phyloP scores from a whole-genome alignment of 1,284 basidiomycete genomes.

The Psilocybe mexicana region DNA sequence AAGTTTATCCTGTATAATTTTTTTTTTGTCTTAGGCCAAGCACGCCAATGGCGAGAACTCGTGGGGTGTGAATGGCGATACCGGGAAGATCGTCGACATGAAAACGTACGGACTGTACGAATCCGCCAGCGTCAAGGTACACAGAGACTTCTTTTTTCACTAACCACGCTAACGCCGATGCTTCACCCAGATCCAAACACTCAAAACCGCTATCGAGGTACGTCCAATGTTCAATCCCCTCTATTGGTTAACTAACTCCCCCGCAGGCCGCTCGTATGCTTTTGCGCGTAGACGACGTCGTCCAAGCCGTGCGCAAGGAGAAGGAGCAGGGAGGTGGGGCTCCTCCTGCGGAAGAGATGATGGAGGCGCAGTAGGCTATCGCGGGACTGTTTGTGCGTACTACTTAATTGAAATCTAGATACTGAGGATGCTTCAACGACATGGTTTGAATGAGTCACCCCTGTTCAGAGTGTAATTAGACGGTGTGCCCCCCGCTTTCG shows the following conservation, averaged over 20 bases:
- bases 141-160: neutral
- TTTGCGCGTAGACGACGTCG: slow-evolving; percentile 93
- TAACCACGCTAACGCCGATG: neutral
- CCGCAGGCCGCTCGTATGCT: slow-evolving; percentile 82
- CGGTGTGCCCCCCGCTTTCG: too few relatives aligned
- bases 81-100: slow-evolving; percentile 96
- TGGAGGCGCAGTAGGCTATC: slow-evolving; percentile 32
- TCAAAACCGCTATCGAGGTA: slow-evolving; percentile 94
- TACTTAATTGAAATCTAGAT: too few relatives aligned
- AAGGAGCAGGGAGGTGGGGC: slow-evolving; percentile 49
- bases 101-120: slow-evolving; percentile 93
- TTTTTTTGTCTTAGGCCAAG: slow-evolving; percentile 59
- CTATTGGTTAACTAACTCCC: neutral
- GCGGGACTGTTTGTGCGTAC: too few relatives aligned
- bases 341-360: slow-evolving; percentile 60
- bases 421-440: too few relatives aligned
- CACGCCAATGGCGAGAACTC: slow-evolving; percentile 90
- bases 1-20: neutral
- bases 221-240: slow-evolving; percentile 13
- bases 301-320: slow-evolving; percentile 80
- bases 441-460: too few relatives aligned
- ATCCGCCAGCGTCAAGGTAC: slow-evolving; percentile 90
- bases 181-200: slow-evolving; percentile 75
- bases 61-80: slow-evolving; percentile 95
- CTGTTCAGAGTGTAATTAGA: too few relatives aligned